Conservation (phyloP, 2,329 filamentous ascomycete genomes). For the Alternaria brassicicola region DNA sequence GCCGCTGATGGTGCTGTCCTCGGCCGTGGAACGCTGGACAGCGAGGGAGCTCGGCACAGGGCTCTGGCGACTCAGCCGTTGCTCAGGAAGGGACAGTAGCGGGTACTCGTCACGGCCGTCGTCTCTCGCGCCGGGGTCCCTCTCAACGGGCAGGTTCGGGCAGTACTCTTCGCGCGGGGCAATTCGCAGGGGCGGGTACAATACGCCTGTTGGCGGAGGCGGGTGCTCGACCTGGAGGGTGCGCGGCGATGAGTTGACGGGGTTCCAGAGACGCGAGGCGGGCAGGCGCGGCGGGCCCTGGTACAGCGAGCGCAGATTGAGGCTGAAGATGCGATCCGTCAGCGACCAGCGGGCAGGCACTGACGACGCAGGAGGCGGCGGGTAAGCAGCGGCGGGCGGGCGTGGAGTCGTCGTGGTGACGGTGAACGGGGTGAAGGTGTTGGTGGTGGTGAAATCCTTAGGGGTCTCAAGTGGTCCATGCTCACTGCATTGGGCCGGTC, state of each 20-base stretch:
- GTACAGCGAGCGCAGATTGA: conserved; percentile 40
- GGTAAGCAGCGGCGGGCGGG: conserved; percentile 35
- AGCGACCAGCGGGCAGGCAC: conserved; percentile 49
- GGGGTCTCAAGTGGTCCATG: conserved; percentile 21
- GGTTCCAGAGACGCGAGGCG: conserved; percentile 64
- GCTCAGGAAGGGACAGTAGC: conserved; percentile 63
- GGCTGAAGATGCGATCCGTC: conserved; percentile 51
- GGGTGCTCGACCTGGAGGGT: conserved; percentile 44
- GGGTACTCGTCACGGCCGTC: conserved; percentile 59
- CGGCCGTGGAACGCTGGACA: conserved; percentile 49
- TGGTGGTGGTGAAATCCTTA: conserved; percentile 15
- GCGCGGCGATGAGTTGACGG: conserved; percentile 65
- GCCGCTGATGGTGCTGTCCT: conserved; percentile 40
- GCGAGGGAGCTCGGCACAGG: conserved; percentile 45
- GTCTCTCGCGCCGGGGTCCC: conserved; percentile 27
- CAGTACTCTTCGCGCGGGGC: conserved; percentile 14
- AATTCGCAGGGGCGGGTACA: background rate
- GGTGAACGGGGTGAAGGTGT: conserved; percentile 11
- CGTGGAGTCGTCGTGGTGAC: conserved; percentile 36
- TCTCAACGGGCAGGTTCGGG: conserved; percentile 55
- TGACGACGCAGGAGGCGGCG: conserved; percentile 31
- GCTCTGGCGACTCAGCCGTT: conserved; percentile 59
- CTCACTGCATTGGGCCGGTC: conserved; percentile 14
- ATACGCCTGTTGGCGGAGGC: conserved; percentile 14
- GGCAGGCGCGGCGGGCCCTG: conserved; percentile 43